Conservation (phyloP, 257 asterid genomes). For the Mitragyna speciosa region DNA sequence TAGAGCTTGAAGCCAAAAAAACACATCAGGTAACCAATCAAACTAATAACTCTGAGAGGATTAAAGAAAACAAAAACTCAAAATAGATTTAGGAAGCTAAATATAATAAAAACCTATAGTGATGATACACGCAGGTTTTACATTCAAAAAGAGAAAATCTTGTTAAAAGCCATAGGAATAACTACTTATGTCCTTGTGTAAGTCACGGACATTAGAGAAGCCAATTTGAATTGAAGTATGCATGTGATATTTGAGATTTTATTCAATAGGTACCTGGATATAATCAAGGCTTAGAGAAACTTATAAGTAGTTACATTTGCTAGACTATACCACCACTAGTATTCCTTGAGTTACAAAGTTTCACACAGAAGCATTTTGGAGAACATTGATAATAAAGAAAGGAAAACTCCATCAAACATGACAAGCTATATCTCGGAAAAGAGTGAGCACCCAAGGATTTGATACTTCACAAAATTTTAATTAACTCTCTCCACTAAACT, state of each 20-base stretch:
- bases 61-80: no score
- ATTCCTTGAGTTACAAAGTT: neutral
- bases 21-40: neutral
- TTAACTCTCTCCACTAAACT: neutral
- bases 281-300: no score
- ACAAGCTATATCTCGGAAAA: no score
- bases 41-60: neutral
- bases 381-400: neutral
- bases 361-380: neutral
- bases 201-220: neutral
- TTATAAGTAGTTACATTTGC: no score
- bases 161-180: neutral
- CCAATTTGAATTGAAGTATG: neutral
- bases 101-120: neutral
- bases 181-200: neutral
- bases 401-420: neutral
- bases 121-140: neutral
- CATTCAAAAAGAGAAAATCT: neutral
- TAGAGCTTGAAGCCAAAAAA: neutral
- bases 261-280: neutral
- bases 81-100: neutral
- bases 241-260: neutral
- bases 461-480: no score
- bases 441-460: neutral
- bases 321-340: neutral